These are phyloP conservation scores for Chamaecrista fasciculata DNA, from an alignment of 306 rosid species.

Conservation along the genomic window DNA sequence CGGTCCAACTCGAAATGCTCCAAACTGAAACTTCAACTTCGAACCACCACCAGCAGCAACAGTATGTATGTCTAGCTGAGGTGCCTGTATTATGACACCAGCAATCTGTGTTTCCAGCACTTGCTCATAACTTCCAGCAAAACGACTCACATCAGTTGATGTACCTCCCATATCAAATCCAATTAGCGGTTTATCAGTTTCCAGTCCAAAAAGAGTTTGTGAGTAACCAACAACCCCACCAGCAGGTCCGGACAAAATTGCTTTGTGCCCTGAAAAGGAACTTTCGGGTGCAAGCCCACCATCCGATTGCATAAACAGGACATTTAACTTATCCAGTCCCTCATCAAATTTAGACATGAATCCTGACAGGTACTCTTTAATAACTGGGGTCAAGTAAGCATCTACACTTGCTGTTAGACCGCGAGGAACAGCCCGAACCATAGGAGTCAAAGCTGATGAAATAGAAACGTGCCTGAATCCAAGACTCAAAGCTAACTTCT, in stretches of 20 bases:
- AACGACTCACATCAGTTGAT: conserved; percentile 95
- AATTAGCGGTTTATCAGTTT: conserved; percentile 80
- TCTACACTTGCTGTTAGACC: conserved; percentile 95
- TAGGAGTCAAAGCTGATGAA: conserved; percentile 91
- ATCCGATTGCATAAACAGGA: conserved; percentile 95
- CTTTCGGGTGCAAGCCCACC: conserved; percentile 97
- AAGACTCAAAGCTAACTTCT: conserved; percentile 41
- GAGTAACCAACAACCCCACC: conserved; percentile 99
- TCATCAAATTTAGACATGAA: conserved; percentile 88
- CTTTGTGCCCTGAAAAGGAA: conserved; percentile 91
- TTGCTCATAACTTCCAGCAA: conserved; percentile 89
- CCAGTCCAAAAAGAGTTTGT: conserved; percentile 81
- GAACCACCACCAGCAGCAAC: conserved; percentile 99
- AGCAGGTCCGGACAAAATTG: conserved; percentile 94
- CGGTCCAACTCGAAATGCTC: conserved; percentile 85
- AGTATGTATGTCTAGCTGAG: conserved; percentile 94
- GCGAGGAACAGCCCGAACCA: conserved; percentile 96
- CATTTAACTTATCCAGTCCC: conserved; percentile 67
- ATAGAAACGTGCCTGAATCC: conserved; percentile 90
- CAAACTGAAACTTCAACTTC: conserved; percentile 82
- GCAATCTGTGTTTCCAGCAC: conserved; percentile 93
- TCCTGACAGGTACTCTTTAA: conserved; percentile 88
- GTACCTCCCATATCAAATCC: conserved; percentile 99
- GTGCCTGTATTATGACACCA: conserved; percentile 90
- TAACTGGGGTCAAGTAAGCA: conserved; percentile 95